Evolutionary conservation across 352 stramenopile genomes (phyloP).

Genomic region (Pythium apleroticum): DNA sequence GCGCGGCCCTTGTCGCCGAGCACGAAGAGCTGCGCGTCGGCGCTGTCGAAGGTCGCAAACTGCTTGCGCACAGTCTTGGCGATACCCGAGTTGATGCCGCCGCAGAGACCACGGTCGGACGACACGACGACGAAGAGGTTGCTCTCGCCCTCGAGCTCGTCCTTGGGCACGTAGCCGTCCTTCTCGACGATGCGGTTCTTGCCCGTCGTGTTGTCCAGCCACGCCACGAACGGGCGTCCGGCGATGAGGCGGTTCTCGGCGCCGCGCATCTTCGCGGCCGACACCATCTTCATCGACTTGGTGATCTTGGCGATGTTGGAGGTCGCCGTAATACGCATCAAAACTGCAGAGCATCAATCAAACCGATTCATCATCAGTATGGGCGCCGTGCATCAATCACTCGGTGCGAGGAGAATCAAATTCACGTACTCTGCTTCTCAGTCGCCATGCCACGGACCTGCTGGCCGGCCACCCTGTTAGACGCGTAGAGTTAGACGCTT

Average conservation of each 20-base stretch:
- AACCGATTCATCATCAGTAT: conserved; percentile 1
- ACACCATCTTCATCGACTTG: conserved; percentile 99
- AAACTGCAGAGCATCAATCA: conserved; percentile 37
- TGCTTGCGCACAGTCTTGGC: conserved; percentile 88
- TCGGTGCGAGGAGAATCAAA: neutral
- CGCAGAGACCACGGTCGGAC: conserved; percentile 98
- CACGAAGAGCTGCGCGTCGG: conserved; percentile 90
- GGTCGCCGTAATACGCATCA: conserved; percentile 97
- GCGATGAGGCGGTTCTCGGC: conserved; percentile 91
- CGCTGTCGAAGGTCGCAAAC: conserved; percentile 54
- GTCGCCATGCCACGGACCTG: conserved; percentile 96
- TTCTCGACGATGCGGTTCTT: conserved; percentile 83
- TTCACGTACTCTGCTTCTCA: conserved; percentile 95
- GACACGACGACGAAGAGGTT: conserved; percentile 95
- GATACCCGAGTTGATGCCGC: conserved; percentile 97
- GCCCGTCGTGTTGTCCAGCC: conserved; percentile 81
- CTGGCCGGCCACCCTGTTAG: conserved; percentile 58
- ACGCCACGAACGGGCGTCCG: conserved; percentile 79
- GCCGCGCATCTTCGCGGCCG: conserved; percentile 98
- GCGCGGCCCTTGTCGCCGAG: conserved; percentile 97
- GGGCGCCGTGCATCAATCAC: neutral
- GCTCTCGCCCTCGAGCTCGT: conserved; percentile 89
- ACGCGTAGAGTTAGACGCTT: conserved; percentile 2
- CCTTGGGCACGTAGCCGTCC: conserved; percentile 78
- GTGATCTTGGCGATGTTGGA: conserved; percentile 99